Evolutionary conservation across 805 yeast species (phyloP), one percentile per base, ranked within the genome.

Genomic region (Hyphopichia homilentoma): DNA sequence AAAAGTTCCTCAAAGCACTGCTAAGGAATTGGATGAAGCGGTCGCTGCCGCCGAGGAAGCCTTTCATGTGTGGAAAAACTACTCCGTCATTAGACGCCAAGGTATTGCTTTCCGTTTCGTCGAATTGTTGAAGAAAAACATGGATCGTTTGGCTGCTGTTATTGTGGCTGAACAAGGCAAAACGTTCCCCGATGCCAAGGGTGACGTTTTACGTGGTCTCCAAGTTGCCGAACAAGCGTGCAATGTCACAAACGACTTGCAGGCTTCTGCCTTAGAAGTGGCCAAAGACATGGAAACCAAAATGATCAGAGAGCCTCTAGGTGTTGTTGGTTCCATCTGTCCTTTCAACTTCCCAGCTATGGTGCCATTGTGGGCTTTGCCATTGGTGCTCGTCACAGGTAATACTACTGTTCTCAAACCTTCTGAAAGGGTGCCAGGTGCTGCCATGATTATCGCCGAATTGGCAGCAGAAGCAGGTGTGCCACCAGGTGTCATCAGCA

Each of bases 261-360:
- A 75, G 51, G 88, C 86, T 14, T 65, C 67, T 27, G 65, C 75
- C 16, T 67, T 82, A 36, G 87, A 80, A 49, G 88, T 81, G 12
- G 73, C 86, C 20, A 64, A 70, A 12, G 84, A 80, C 47, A 81
- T 81, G 88, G 87, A 81, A 53, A 82, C 89, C 19, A 70, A 79
- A 47, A 79, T 79, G 84, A 82, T 66, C 31, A 73, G 88, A 46
- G 82, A 77, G 54, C 86, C 86, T 27, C 63, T 81, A 39, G 90
- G 90, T 20, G 84, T 82, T 6, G 75, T 82, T 38, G 87, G 81
- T 11, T 82, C 88, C 16, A 83, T 82, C 48, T 77, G 83, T 43
- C 90, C 90, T 14, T 82, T 82, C 67, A 82, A 82, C 63, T 82
- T 82, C 75, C 90, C 90, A 16, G 89, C 86, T 27, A 82, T 82